A percentile compares a stretch with the other conserved stretches of the same genome.
Evolutionary conservation across 257 asterid species (phyloP).

Genomic region (Solanum ossicruentum): DNA sequence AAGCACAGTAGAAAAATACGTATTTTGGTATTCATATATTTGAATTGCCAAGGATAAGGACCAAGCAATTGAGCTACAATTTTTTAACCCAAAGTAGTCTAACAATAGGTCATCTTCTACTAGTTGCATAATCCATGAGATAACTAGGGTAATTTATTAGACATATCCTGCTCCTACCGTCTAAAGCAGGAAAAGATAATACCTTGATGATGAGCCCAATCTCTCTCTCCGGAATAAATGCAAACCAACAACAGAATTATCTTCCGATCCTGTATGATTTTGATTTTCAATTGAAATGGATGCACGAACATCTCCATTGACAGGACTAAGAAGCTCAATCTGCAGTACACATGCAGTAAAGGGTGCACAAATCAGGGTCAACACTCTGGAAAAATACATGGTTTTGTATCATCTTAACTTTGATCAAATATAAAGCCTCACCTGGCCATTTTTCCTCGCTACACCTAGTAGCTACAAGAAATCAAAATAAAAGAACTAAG

Average conservation of each 20-base stretch:
- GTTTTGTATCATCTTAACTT: neutral
- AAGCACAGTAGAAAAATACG: neutral
- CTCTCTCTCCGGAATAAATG: slow-evolving; percentile 50
- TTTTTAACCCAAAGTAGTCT: neutral
- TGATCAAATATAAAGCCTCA: slow-evolving; percentile 22
- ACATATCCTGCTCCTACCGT: neutral
- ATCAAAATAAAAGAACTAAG: neutral
- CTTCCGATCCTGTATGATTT: slow-evolving; percentile 25
- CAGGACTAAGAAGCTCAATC: slow-evolving; percentile 69
- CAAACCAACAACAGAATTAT: slow-evolving; percentile 42
- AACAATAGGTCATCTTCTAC: neutral
- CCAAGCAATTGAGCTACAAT: neutral
- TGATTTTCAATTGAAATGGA: slow-evolving; percentile 29
- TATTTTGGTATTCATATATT: neutral
- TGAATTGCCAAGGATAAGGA: neutral
- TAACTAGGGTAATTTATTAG: neutral
- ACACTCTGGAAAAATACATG: neutral
- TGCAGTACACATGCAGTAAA: slow-evolving; percentile 7
- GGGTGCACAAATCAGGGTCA: neutral
- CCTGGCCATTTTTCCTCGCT: slow-evolving; percentile 72
- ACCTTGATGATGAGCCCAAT: slow-evolving; percentile 50
- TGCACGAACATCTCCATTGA: slow-evolving; percentile 51
- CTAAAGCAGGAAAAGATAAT: neutral
- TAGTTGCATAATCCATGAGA: neutral
- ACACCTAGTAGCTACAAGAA: slow-evolving; percentile 42